Base-by-base conservation (phyloP, 129 eudicot genomes). In the Centrapalus pauciflorus region DNA sequence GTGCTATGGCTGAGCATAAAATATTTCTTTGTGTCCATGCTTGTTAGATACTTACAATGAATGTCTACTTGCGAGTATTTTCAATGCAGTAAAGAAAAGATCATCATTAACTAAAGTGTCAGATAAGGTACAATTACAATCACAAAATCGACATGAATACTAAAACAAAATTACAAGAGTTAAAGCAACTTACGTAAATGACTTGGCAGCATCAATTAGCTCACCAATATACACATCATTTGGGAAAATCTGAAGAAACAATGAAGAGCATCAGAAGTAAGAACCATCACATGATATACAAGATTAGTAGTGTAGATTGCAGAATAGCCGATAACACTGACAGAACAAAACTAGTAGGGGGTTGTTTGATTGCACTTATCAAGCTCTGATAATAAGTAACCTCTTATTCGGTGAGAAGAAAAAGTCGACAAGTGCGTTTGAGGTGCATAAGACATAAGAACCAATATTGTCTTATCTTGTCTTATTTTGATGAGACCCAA, bases 201-300 rank as follows among this genome's bases (percentile, higher is more conserved):
- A 76, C 74, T 85, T 93, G 67, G 95, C 84, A 67, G 80, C 82
- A 64, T 84, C 89, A 73, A 88, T 35, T 29, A 85, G 76, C 21
- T 93, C 96, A 30, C 85, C 95, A 38, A 88, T 81, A 74, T 75
- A 86, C 5, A 88, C 87, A 78, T 93, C 95, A 71, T 86, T 80
- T 35, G 98, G 98, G 65, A 80, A 85, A 48, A 93, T 92, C 98
- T 92, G 84, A 43, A 73, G 8, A 41, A 50, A 69, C 41, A 41
- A 54, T 46, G 71, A 67, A 50, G 33, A 75, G 62, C 33, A 64
- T 30, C 45, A 29, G 1, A 69, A 50, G 30, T 23, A 19, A 62
- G 34, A 55, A 55, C 33, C 54, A 61, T 64, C 45, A 11, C 52
- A 21, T 55, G 23, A 52, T 45, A 43, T 43, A 45, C 64, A 61